phyloP scores from a whole-genome alignment of 495 filamentous ascomycete species.

The Penicillium canescens region DNA sequence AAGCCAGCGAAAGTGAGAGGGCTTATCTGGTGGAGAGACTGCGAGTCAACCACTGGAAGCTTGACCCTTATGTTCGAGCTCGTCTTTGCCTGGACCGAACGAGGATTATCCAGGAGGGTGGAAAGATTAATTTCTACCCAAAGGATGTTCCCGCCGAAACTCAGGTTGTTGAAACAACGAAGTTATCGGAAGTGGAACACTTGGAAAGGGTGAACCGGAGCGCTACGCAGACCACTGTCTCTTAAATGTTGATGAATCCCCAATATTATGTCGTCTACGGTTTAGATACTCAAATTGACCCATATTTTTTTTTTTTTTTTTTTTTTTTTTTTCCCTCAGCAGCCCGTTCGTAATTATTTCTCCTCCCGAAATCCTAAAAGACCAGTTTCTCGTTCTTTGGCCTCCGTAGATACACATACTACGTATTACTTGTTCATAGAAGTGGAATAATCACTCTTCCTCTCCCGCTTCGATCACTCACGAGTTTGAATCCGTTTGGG shows the following conservation, averaged over 20 bases:
- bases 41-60: conserved; percentile 75
- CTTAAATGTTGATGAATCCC: background rate
- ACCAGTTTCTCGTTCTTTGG: too few species aligned
- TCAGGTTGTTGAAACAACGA: conserved; percentile 17
- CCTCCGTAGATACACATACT: too few species aligned
- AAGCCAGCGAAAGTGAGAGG: conserved; percentile 54
- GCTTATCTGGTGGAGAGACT: conserved; percentile 62
- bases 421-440: too few species aligned
- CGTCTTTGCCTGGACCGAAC: conserved; percentile 69
- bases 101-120: conserved; percentile 63
- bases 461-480: too few species aligned
- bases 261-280: background rate
- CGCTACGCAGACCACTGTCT: conserved; percentile 3
- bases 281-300: background rate
- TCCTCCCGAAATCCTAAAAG: too few species aligned
- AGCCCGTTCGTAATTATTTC: too few species aligned
- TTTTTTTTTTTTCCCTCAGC: too few species aligned
- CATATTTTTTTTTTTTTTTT: too few species aligned
- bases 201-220: conserved; percentile 21
- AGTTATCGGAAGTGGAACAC: conserved; percentile 31
- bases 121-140: conserved; percentile 65
- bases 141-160: conserved; percentile 15
- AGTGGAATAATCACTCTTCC: too few species aligned
- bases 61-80: conserved; percentile 76
- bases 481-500: too few species aligned